Evolutionary conservation across 768 basidiomycete genomes (phyloP).

Genomic region (Serpula lacrymans): DNA sequence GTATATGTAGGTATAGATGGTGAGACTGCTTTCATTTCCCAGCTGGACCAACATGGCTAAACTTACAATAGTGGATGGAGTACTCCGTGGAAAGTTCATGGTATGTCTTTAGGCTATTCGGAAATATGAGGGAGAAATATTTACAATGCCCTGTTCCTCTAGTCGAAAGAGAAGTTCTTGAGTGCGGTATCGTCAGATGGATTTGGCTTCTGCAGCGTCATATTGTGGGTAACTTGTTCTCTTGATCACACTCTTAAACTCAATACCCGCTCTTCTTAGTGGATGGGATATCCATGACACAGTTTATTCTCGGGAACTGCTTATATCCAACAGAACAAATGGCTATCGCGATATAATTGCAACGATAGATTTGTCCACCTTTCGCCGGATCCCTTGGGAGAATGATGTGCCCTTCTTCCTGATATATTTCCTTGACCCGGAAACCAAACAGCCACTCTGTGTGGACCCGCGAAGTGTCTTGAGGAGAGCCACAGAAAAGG

Average conservation of each 20-base stretch:
- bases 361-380: conserved; percentile 81
- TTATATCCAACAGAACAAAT: conserved; percentile 88
- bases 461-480: conserved; percentile 89
- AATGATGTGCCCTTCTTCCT: conserved; percentile 91
- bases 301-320: conserved; percentile 80
- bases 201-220: conserved; percentile 91
- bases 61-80: conserved; percentile 71
- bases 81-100: conserved; percentile 94
- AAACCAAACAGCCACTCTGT: conserved; percentile 68
- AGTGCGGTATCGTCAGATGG: conserved; percentile 75
- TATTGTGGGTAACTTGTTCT: conserved; percentile 58
- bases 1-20: conserved; percentile 70
- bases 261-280: conserved; percentile 31
- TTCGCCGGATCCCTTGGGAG: conserved; percentile 90
- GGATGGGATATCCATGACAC: conserved; percentile 93
- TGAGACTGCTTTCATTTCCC: conserved; percentile 26
- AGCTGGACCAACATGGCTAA: background rate
- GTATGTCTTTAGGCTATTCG: conserved; percentile 41
- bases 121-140: no score
- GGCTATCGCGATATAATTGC: conserved; percentile 92
- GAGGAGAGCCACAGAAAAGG: conserved; percentile 50
- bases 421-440: conserved; percentile 85
- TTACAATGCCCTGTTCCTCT: conserved; percentile 8
- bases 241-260: conserved; percentile 3
- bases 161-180: conserved; percentile 92